phyloP scores from a whole-genome alignment of 2,329 filamentous ascomycete genomes.

The Ophiostoma sp. region DNA sequence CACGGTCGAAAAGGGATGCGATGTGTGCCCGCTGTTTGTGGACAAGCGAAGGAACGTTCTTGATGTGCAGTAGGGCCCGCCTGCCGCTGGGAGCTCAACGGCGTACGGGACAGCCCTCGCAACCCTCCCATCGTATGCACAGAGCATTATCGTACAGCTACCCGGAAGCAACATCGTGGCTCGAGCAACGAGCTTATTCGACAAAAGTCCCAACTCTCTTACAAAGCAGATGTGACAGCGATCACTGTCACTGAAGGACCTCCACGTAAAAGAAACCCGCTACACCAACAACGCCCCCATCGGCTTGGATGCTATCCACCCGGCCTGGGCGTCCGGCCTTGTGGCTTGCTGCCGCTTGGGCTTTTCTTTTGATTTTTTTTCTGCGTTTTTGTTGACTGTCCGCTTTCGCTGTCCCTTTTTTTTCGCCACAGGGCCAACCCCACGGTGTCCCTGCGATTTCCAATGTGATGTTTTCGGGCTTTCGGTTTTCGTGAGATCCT shows the following conservation, averaged over 20 bases:
- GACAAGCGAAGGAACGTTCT: neutral
- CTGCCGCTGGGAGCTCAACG: neutral
- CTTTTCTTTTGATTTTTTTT: neutral
- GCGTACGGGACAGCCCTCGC: neutral
- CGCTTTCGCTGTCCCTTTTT: neutral
- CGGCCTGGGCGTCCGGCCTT: neutral
- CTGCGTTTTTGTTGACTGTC: neutral
- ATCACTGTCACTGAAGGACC: neutral
- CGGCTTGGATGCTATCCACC: neutral
- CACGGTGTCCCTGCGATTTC: slow-evolving; percentile 1
- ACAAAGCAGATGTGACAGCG: neutral
- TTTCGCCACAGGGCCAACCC: neutral
- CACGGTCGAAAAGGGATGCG: slow-evolving; percentile 2
- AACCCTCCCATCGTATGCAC: neutral
- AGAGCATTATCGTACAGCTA: neutral
- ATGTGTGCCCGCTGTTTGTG: neutral
- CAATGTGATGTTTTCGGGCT: neutral
- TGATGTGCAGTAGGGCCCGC: slow-evolving; percentile 5
- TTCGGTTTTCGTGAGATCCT: neutral
- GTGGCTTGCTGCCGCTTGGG: neutral
- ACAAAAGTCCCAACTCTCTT: neutral
- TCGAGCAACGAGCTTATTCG: slow-evolving; percentile 21
- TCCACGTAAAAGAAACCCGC: neutral
- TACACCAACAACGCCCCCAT: slow-evolving; percentile 14
- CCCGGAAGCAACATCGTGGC: slow-evolving; percentile 23